Percentiles rank a stretch among this genome's conserved stretches.
Conservation (phyloP, 169 alveolate species). For the Eimeria praecox region DNA sequence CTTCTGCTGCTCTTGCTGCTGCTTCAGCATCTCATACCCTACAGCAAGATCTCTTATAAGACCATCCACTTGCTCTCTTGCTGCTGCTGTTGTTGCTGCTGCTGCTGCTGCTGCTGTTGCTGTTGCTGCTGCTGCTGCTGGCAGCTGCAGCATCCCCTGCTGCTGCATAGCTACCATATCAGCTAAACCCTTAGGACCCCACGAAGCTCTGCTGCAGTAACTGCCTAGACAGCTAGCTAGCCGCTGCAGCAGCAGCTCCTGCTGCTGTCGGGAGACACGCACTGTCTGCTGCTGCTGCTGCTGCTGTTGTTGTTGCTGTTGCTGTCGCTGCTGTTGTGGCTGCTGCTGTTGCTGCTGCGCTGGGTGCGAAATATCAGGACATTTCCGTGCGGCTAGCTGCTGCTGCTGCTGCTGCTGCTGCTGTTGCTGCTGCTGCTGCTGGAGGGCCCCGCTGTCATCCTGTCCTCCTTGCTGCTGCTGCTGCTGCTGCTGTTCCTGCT, state of each 20-base stretch:
- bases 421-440: not conserved
- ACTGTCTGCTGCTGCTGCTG: slow-evolving; percentile 23
- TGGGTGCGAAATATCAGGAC: not conserved
- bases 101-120: not conserved
- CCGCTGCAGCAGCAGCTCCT: slow-evolving; percentile 1
- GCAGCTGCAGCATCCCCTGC: slow-evolving; percentile 32
- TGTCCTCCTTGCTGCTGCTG: not conserved
- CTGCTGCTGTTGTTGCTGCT: not conserved
- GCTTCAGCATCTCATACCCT: not conserved
- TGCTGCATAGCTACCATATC: slow-evolving; percentile 39
- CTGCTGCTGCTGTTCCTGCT: not conserved
- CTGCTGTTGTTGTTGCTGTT: not conserved
- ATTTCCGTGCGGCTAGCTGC: not conserved
- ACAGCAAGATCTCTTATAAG: slow-evolving; percentile 1
- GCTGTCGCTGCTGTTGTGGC: slow-evolving; percentile 12
- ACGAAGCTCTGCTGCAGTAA: not conserved
- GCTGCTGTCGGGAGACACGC: slow-evolving; percentile 14
- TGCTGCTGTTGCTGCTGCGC: slow-evolving; percentile 6
- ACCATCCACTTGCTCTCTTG: too few relatives aligned
- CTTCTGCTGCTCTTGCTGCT: slow-evolving; percentile 28
- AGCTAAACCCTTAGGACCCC: slow-evolving; percentile 14
- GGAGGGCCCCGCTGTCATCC: not conserved
- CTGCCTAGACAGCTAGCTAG: not conserved
- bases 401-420: not conserved
- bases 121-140: not conserved